Conservation (phyloP, 2,329 filamentous ascomycete species). For the Seiridium cupressi region DNA sequence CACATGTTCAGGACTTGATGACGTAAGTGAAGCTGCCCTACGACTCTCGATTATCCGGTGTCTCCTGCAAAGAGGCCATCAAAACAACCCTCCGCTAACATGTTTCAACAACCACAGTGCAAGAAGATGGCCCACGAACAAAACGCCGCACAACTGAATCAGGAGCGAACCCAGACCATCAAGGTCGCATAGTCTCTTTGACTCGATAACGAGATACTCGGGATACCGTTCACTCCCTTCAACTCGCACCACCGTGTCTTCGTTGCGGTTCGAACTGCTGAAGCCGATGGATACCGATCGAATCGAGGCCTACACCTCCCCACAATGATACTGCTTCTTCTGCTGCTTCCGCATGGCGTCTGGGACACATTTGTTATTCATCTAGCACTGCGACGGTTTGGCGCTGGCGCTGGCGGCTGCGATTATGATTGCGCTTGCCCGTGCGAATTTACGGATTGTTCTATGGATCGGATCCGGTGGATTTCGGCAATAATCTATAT, state of each 20-base stretch:
- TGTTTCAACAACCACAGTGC: conserved; percentile 56
- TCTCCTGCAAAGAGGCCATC: conserved; percentile 76
- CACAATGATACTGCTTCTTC: background rate
- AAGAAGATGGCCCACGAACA: conserved; percentile 96
- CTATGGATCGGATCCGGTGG: background rate
- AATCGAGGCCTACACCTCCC: too few species aligned
- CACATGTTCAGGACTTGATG: conserved; percentile 87
- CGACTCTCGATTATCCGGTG: conserved; percentile 8
- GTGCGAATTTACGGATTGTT: background rate
- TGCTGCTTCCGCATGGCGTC: background rate
- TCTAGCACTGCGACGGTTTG: background rate
- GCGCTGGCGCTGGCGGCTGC: background rate
- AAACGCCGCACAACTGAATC: conserved; percentile 88
- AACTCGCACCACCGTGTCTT: background rate
- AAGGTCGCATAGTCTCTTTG: conserved; percentile 69
- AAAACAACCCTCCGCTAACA: conserved; percentile 34
- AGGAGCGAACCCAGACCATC: conserved; percentile 90
- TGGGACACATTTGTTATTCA: background rate
- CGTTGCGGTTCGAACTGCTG: too few species aligned
- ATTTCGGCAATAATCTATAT: background rate
- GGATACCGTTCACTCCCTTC: background rate
- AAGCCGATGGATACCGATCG: too few species aligned
- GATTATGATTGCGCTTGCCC: background rate
- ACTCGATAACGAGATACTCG: background rate
- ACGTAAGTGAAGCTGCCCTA: conserved; percentile 51